phyloP scores from a whole-genome alignment of 2,329 filamentous ascomycete genomes.

The Alternaria angustiovoidea region DNA sequence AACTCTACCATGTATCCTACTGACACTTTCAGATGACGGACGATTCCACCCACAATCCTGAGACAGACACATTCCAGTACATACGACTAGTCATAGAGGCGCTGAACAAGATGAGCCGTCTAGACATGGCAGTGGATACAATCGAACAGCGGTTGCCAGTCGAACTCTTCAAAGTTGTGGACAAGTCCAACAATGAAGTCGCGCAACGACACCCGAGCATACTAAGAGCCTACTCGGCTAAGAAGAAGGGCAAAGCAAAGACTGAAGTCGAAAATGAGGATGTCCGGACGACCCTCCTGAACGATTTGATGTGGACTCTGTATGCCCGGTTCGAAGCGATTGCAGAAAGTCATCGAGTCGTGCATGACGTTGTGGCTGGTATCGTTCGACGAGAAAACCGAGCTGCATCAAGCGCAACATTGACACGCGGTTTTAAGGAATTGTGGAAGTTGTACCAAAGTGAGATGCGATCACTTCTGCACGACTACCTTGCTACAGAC shows the following conservation, averaged over 20 bases:
- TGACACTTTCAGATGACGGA: slow-evolving; percentile 68
- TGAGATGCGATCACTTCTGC: slow-evolving; percentile 91
- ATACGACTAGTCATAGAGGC: slow-evolving; percentile 87
- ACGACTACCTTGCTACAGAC: slow-evolving; percentile 95
- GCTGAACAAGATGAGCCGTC: slow-evolving; percentile 83
- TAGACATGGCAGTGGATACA: slow-evolving; percentile 86
- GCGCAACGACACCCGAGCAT: slow-evolving; percentile 91
- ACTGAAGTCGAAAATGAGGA: slow-evolving; percentile 68
- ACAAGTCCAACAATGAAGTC: slow-evolving; percentile 93
- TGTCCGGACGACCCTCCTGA: slow-evolving; percentile 82
- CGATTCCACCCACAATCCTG: slow-evolving; percentile 90
- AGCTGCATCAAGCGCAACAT: slow-evolving; percentile 62
- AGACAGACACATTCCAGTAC: slow-evolving; percentile 95
- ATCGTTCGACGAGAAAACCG: slow-evolving; percentile 83
- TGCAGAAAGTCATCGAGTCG: slow-evolving; percentile 89
- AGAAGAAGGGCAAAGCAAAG: slow-evolving; percentile 69
- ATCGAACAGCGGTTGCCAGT: slow-evolving; percentile 94
- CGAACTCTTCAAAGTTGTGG: slow-evolving; percentile 91
- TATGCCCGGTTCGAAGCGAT: slow-evolving; percentile 98
- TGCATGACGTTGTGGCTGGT: slow-evolving; percentile 89
- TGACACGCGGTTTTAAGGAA: slow-evolving; percentile 92
- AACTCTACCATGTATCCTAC: background rate
- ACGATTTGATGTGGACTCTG: slow-evolving; percentile 88
- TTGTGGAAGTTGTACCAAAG: slow-evolving; percentile 98
- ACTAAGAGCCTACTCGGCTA: slow-evolving; percentile 61